Base-by-base conservation (phyloP, 441 rosid genomes). In the Pelargonium hybrid region DNA sequence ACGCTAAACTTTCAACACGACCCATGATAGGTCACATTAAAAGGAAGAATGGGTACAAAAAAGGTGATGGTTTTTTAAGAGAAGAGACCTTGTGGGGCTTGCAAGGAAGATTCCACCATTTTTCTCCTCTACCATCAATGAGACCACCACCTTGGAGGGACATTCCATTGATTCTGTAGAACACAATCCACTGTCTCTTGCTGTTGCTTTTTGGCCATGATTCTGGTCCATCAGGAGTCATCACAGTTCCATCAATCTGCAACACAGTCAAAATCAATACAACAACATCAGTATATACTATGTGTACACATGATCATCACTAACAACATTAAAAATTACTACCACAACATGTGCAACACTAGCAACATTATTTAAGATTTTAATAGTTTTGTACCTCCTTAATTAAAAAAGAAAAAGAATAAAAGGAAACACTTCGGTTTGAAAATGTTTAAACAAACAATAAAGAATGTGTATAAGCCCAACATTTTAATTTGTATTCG, bases 191-290 rank as follows among this genome's bases (percentile, higher is more conserved):
- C 61, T 83, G 80, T 76, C 83, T 73, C 72, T 78, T 82, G 70
- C 73, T 76, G 47, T 1, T 67, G 57, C 74, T 48, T 71, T 13
- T 68, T 4, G 82, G 84, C 83, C 85, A 75, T 3, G 69, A 67
- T 74, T 84, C 68, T 3, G 80, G 84, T 18, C 84, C 84, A 65
- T 88, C 85, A 0, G 88, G 93, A 9, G 93, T 81, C 80, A 84
- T 68, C 78, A 88, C 73, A 70, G 83, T 78, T 63, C 87, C 93
- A 64, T 88, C 89, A 74, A 84, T 85, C 90, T 83, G 69, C 71
- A 15, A 15, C 70, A 67, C 26, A 13, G 5, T 54, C 26, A 73
- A 43, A 39, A 47, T 50, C 39, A n/a, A 37, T 18, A 29, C 2
- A 17, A 23, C 65, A n/a, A 4, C 2, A 48, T 1, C 2, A 23